Evolutionary conservation across 257 asterid genomes (phyloP).

Genomic region (Phtheirospermum japonicum): DNA sequence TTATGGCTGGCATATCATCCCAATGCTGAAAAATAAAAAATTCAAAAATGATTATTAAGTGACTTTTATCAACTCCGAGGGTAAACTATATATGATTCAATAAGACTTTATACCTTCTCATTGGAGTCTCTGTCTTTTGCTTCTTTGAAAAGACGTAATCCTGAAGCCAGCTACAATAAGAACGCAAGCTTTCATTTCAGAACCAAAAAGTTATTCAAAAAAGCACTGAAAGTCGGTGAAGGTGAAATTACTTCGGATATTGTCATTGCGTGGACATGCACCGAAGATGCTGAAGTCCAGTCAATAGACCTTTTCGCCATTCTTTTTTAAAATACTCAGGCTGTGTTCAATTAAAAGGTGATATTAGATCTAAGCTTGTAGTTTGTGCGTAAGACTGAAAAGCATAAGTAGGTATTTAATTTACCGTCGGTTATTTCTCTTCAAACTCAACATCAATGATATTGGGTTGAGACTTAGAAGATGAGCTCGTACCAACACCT

Average conservation of each 20-base stretch:
- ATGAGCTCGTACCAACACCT: constrained; percentile 49
- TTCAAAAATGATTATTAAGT: background rate
- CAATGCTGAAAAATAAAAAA: constrained; percentile 23
- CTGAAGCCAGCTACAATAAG: constrained; percentile 38
- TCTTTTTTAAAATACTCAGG: constrained; percentile 59
- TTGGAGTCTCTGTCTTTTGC: too few relatives aligned
- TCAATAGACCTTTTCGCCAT: constrained; percentile 38
- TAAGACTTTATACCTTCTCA: constrained; percentile 45
- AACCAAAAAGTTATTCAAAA: constrained; percentile 3
- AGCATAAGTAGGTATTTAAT: background rate
- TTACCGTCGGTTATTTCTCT: constrained; percentile 69
- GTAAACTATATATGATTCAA: background rate
- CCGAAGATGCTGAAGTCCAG: constrained; percentile 41
- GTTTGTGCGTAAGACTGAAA: background rate
- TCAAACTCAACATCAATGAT: constrained; percentile 89
- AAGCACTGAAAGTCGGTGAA: constrained; percentile 38
- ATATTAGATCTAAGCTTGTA: constrained; percentile 19
- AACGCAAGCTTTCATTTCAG: background rate
- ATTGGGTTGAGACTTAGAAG: constrained; percentile 72
- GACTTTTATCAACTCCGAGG: constrained; percentile 8
- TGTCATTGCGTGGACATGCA: constrained; percentile 63
- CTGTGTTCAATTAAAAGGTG: constrained; percentile 33
- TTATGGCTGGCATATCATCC: too few relatives aligned
- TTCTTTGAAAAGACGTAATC: constrained; percentile 88
- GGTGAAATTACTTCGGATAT: constrained; percentile 76